Conservation (phyloP, 1,284 basidiomycete species). For the Cryptococcus neoformans region DNA sequence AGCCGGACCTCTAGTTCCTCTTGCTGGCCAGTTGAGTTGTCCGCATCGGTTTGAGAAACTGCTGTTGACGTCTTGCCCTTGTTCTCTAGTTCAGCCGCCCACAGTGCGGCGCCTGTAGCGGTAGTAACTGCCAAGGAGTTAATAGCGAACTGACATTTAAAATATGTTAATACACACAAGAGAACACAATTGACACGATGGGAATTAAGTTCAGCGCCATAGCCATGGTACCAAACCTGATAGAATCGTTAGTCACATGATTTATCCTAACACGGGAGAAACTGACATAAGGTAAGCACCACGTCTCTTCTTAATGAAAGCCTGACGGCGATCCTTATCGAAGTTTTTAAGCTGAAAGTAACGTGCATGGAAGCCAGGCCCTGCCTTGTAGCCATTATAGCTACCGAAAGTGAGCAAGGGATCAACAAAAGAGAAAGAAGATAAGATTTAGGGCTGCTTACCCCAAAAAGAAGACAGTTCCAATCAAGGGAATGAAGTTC, state of each 20-base stretch:
- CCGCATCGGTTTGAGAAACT: too few relatives aligned
- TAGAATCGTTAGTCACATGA: conserved; percentile 41
- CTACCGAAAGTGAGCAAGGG: background rate
- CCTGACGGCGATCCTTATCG: conserved; percentile 39
- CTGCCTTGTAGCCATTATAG: conserved; percentile 52
- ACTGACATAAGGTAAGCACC: conserved; percentile 58
- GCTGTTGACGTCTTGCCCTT: conserved; percentile 5
- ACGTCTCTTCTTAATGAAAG: conserved; percentile 52
- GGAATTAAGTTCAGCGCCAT: conserved; percentile 63
- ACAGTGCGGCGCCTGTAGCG: conserved; percentile 65
- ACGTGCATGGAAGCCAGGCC: conserved; percentile 61
- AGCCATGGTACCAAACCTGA: conserved; percentile 60
- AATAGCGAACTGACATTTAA: background rate
- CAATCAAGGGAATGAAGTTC: conserved; percentile 65
- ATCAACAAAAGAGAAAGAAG: background rate
- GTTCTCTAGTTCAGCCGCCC: conserved; percentile 58
- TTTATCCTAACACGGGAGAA: conserved; percentile 32
- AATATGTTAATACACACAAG: conserved; percentile 40
- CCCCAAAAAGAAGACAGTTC: conserved; percentile 61
- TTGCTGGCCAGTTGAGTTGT: too few relatives aligned
- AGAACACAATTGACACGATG: conserved; percentile 57
- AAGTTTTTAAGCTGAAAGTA: conserved; percentile 67
- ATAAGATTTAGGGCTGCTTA: conserved; percentile 5
- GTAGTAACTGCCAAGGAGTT: conserved; percentile 30
- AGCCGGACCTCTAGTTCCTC: too few relatives aligned